phyloP scores from a whole-genome alignment of 2,329 filamentous ascomycete genomes.

The Sporothrix mexicana region DNA sequence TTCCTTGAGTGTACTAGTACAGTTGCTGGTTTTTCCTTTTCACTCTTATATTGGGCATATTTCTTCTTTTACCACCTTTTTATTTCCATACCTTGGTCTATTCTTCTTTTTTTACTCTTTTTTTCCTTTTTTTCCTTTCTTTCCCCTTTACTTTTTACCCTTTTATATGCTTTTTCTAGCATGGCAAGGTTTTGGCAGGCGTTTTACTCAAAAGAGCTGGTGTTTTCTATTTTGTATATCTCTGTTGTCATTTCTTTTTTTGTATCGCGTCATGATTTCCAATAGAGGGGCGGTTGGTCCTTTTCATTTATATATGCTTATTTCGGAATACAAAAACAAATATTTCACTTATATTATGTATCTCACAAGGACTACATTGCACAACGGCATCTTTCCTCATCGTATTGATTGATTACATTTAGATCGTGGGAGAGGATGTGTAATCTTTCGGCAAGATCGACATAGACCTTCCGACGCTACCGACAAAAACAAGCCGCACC shows the following conservation, averaged over 20 bases:
- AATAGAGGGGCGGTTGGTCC: not conserved
- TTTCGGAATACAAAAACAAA: not conserved
- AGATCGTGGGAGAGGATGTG: no score
- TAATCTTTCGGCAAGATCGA: no score
- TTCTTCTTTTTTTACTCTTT: slow-evolving; percentile 1
- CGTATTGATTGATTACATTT: not conserved
- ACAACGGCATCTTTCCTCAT: no score
- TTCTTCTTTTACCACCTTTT: not conserved
- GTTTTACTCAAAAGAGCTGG: slow-evolving; percentile 24
- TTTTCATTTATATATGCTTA: not conserved
- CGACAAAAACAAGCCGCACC: no score
- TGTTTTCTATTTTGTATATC: not conserved
- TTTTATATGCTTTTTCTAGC: slow-evolving; percentile 20
- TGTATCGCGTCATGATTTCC: not conserved
- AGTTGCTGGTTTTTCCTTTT: not conserved
- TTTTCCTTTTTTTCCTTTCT: slow-evolving; percentile 18
- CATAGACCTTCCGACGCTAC: no score
- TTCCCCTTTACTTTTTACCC: not conserved
- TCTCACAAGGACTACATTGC: no score
- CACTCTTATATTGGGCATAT: slow-evolving; percentile 18
- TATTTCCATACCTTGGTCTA: not conserved
- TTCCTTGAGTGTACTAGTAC: slow-evolving; percentile 2
- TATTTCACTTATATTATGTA: not conserved
- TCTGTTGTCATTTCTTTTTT: not conserved
- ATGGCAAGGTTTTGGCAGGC: slow-evolving; percentile 27